Conservation (phyloP, 2,329 filamentous ascomycete genomes). For the Teratosphaeria pseudoeucalypti region DNA sequence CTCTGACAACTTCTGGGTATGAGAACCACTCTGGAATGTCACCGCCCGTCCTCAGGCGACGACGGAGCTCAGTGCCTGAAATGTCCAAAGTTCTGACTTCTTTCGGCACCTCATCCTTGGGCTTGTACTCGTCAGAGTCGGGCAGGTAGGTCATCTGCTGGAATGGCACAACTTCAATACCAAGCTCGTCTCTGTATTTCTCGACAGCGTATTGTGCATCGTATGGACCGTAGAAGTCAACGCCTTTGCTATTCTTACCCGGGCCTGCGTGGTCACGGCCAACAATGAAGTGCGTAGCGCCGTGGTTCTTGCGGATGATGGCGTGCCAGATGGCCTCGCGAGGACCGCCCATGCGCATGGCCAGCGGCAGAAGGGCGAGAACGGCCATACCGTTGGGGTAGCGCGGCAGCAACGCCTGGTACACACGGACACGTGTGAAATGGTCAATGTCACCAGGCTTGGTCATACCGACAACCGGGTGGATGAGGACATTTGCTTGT, state of each 20-base stretch:
- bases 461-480: constrained; percentile 94
- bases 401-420: constrained; percentile 89
- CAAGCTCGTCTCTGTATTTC: constrained; percentile 92
- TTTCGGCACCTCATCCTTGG: constrained; percentile 76
- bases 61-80: constrained; percentile 66
- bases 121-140: constrained; percentile 91
- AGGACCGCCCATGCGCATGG: constrained; percentile 98
- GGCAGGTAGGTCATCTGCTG: constrained; percentile 99
- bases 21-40: constrained; percentile 99
- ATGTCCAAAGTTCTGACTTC: constrained; percentile 64
- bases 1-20: constrained; percentile 95
- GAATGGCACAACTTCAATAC: constrained; percentile 98
- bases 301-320: constrained; percentile 99
- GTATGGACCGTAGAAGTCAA: constrained; percentile 96
- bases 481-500: constrained; percentile 97
- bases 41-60: constrained; percentile 78
- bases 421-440: constrained; percentile 97
- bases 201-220: constrained; percentile 94
- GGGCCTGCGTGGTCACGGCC: constrained; percentile 96
- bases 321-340: constrained; percentile 99
- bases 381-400: constrained; percentile 99
- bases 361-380: constrained; percentile 83
- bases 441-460: constrained; percentile 99
- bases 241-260: constrained; percentile 93
- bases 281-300: constrained; percentile 97